Percentiles rank a stretch among this genome's conserved stretches.
phyloP scores from a whole-genome alignment of 345 rosid species.

The Syzygium grande region DNA sequence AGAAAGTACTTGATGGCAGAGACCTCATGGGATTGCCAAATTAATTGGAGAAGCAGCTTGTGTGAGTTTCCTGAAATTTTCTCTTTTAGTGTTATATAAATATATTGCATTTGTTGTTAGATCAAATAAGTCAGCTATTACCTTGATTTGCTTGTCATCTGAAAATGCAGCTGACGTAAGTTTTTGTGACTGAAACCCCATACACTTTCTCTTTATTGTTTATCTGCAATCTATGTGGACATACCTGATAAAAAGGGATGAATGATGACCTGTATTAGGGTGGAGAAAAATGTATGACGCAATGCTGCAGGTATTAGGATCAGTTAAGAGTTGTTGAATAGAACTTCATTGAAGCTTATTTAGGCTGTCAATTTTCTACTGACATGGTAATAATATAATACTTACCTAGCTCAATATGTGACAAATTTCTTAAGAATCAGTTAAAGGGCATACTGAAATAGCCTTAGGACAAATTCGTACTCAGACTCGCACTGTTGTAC shows the following conservation, averaged over 20 bases:
- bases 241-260: not conserved
- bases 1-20: not conserved
- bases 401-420: not conserved
- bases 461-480: not conserved
- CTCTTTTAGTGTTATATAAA: not conserved
- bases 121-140: not conserved
- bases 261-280: not conserved
- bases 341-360: not conserved
- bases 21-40: not conserved
- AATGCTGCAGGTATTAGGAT: not conserved
- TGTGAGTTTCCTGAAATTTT: not conserved
- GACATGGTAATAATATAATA: not conserved
- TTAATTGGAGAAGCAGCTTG: not conserved
- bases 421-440: not conserved
- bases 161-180: not conserved
- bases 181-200: not conserved
- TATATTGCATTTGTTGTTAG: not conserved
- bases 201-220: not conserved
- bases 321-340: too few species aligned
- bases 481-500: too few species aligned
- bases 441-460: not conserved
- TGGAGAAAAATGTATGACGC: not conserved
- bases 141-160: not conserved
- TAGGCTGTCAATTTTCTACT: not conserved
- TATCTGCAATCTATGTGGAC: not conserved